Base-by-base conservation (phyloP, 257 asterid genomes). In the Avicennia marina region DNA sequence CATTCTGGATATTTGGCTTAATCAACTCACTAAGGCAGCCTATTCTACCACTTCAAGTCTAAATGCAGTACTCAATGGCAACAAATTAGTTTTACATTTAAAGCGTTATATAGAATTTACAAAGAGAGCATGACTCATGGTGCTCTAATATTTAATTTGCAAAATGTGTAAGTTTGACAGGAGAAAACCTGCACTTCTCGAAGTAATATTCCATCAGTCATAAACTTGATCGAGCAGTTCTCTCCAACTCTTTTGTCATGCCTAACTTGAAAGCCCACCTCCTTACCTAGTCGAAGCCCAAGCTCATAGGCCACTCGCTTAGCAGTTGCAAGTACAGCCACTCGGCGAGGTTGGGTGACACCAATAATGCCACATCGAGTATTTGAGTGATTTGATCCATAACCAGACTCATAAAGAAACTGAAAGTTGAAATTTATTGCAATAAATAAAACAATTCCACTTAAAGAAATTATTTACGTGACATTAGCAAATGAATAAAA, bases 121-220 rank as follows among this genome's bases (percentile, higher is more conserved):
- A 29, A 29, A 29, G 8, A 29, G 7, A 29, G 1, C 8, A 29
- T 29, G 19, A 52, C 38, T 41, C 56, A 26, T 36, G 27, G 7
- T 17, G 29, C n/a, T n/a, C n/a, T 42, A 45, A 12, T 44, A 48
- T 24, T 6, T 36, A 16, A 46, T 32, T 33, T 42, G 61, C 56
- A 50, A 18, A 32, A 58, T 13, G 50, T 40, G 32, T n/a, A 34
- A 56, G 73, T 53, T 18, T 54, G 66, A 69, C n/a, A n/a, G 55
- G 56, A 53, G n/a, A 73, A 34, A 44, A 91, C 98, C 95, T 86
- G 98, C 62, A 91, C 83, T 86, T 88, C 98, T 24, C 95, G 95
- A 66, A 91, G 98, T 72, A 91, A 75, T 59, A 91, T 88, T 75
- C 98, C 98, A 69, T 91, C 97, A 12, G 98, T 86, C 97, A 91